Conservation (phyloP, 169 alveolate species). For the Amoebophrya sp. region DNA sequence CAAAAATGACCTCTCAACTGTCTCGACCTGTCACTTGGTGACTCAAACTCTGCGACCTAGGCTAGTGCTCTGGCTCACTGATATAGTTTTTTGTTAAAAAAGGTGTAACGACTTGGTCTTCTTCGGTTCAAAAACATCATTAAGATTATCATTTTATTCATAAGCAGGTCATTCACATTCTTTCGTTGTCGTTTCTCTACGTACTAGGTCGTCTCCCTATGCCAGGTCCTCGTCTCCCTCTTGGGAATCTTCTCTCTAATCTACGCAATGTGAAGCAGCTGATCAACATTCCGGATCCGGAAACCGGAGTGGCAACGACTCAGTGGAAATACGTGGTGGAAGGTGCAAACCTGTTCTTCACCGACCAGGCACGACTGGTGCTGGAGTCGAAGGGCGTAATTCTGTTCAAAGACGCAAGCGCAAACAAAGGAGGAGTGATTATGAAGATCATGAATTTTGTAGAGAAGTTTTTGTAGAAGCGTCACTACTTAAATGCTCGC, state of each 20-base stretch:
- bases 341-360: constrained; percentile 72
- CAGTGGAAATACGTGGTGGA: constrained; percentile 67
- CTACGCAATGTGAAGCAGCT: constrained; percentile 34
- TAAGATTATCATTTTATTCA: too few species aligned
- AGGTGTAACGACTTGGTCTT: too few species aligned
- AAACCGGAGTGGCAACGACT: constrained; percentile 49
- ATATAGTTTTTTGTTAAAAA: too few species aligned
- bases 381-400: constrained; percentile 61
- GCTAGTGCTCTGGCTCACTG: too few species aligned
- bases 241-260: not conserved
- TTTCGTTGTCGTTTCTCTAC: not conserved
- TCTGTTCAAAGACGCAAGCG: constrained; percentile 64
- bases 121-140: too few species aligned
- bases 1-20: too few species aligned
- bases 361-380: constrained; percentile 54
- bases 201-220: not conserved
- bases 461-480: too few species aligned
- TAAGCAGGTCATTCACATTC: too few species aligned
- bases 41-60: too few species aligned
- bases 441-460: too few species aligned
- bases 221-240: not conserved
- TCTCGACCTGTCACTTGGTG: too few species aligned
- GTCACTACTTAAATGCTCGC: too few species aligned
- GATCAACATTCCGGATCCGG: not conserved
- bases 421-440: constrained; percentile 71